Conservation (phyloP, 2,329 filamentous ascomycete species). For the Penicillium psychrosexuale region DNA sequence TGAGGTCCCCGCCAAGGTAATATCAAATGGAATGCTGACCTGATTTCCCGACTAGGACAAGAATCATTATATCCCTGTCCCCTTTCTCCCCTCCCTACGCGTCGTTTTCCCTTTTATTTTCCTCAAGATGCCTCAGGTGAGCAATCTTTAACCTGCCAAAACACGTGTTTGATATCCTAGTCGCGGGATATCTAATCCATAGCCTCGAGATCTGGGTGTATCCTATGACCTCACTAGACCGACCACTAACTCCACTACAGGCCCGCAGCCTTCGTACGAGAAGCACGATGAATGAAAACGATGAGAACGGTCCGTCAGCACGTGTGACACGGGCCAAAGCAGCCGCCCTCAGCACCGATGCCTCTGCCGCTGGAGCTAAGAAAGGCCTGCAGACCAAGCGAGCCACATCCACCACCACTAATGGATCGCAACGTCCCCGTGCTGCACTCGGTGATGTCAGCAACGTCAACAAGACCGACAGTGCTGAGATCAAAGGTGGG, state of each 20-base stretch:
- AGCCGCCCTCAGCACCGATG: conserved; percentile 57
- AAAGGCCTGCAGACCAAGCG: conserved; percentile 71
- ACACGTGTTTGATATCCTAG: conserved; percentile 19
- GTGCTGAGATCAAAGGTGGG: conserved; percentile 59
- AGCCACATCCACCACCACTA: conserved; percentile 50
- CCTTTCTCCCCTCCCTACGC: conserved; percentile 23
- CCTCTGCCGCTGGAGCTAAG: conserved; percentile 58
- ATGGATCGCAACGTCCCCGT: conserved; percentile 65
- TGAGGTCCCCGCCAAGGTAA: conserved; percentile 32
- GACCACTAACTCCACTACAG: conserved; percentile 40
- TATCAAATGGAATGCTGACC: conserved; percentile 38
- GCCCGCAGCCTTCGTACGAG: conserved; percentile 70
- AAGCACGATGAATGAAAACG: conserved; percentile 84
- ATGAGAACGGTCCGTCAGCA: conserved; percentile 78
- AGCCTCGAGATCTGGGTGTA: neutral
- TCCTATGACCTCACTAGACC: neutral
- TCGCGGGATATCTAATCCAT: neutral
- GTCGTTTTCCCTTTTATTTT: conserved; percentile 19
- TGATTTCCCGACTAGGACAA: conserved; percentile 27
- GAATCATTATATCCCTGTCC: conserved; percentile 27
- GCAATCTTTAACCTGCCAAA: conserved; percentile 23
- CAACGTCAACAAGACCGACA: conserved; percentile 74
- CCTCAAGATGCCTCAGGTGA: conserved; percentile 57
- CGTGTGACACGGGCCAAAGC: conserved; percentile 92
- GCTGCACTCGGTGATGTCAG: conserved; percentile 89